phyloP scores from a whole-genome alignment of 306 rosid genomes.

The Cucurbita ficifolia region DNA sequence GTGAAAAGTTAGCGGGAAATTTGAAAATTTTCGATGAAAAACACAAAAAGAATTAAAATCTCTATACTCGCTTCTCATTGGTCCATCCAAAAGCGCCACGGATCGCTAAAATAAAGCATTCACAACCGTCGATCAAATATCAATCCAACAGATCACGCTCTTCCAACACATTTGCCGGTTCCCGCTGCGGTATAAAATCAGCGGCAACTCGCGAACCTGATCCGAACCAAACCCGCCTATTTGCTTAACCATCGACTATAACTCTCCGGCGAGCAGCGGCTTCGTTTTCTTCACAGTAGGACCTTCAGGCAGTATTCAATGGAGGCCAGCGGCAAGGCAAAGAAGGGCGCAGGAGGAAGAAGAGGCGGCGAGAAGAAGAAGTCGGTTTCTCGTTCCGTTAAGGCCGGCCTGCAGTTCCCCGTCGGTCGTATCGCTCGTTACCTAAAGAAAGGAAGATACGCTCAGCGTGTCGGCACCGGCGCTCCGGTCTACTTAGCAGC shows the following conservation, averaged over 20 bases:
- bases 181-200: not conserved
- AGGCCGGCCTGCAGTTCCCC: slow-evolving; percentile 10
- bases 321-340: not conserved
- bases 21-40: not conserved
- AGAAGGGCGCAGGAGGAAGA: slow-evolving; percentile 7
- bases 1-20: not conserved
- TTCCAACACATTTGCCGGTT: not conserved
- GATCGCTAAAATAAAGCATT: not conserved
- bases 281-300: too few relatives aligned
- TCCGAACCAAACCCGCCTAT: not conserved
- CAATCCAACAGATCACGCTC: not conserved
- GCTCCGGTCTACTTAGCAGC: slow-evolving; percentile 12
- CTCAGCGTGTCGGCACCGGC: slow-evolving; percentile 6
- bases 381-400: slow-evolving; percentile 9
- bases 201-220: too few relatives aligned
- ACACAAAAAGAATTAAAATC: not conserved
- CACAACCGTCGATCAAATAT: not conserved
- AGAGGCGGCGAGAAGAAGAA: slow-evolving; percentile 12
- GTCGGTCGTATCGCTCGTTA: slow-evolving; percentile 10
- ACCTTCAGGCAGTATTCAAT: not conserved
- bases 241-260: not conserved
- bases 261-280: not conserved
- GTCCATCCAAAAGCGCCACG: not conserved
- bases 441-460: slow-evolving; percentile 5
- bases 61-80: not conserved